These are phyloP conservation scores for Digitaria exilis DNA, from an alignment of 202 grass and related monocot species.

Conservation along the genomic window DNA sequence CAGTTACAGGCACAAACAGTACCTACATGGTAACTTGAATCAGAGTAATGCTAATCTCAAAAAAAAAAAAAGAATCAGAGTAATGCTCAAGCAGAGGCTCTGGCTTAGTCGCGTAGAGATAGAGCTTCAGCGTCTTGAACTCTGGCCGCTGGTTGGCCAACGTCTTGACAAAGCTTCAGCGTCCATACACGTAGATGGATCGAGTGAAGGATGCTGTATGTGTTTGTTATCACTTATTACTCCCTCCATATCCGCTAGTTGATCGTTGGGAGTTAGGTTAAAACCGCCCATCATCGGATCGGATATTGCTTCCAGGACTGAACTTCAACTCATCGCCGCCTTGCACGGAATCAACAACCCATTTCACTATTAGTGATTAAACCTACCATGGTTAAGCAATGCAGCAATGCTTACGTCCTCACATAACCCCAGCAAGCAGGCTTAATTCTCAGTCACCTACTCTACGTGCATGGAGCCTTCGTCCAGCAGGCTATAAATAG, in stretches of 20 bases:
- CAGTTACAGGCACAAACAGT: no score
- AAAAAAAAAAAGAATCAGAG: no score
- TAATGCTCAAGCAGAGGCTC: no score
- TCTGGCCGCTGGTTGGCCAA: no score
- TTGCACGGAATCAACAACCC: conserved; percentile 12
- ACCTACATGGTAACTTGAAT: no score
- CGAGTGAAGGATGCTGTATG: background rate
- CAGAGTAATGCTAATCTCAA: no score
- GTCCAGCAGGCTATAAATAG: background rate
- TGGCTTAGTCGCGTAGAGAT: no score
- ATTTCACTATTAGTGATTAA: background rate
- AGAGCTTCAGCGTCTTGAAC: no score
- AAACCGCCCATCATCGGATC: background rate
- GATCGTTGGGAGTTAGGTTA: background rate
- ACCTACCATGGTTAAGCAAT: background rate
- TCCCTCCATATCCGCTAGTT: no score
- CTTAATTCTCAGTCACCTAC: background rate
- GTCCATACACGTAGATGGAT: background rate
- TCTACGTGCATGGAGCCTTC: background rate
- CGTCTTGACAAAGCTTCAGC: no score
- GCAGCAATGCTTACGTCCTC: background rate
- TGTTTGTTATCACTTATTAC: background rate
- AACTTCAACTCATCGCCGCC: background rate
- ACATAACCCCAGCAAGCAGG: background rate
- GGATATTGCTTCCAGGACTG: background rate